Evolutionary conservation across 768 basidiomycete genomes (phyloP).

Genomic region (Collybia sordida): DNA sequence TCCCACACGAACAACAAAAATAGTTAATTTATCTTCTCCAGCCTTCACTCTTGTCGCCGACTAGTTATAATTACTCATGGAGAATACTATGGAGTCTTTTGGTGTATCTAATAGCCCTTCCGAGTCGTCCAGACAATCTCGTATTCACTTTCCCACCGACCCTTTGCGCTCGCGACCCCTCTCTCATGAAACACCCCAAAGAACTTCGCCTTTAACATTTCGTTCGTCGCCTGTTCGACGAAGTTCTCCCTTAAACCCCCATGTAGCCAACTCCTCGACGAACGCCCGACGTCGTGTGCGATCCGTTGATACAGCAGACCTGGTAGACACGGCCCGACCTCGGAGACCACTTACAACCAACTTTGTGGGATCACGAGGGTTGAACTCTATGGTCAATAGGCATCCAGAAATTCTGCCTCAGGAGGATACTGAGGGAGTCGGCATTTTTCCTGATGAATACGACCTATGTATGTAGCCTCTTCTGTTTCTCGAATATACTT

Average conservation of each 20-base stretch:
- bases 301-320: slow-evolving; percentile 12
- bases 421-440: slow-evolving; percentile 9
- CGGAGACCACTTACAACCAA: slow-evolving; percentile 5
- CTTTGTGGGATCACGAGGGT: slow-evolving; percentile 10
- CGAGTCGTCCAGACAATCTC: slow-evolving; percentile 15
- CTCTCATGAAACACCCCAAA: slow-evolving; percentile 5
- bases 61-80: neutral
- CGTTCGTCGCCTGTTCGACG: slow-evolving; percentile 11
- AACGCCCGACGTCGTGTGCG: slow-evolving; percentile 14
- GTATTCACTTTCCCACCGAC: slow-evolving; percentile 17
- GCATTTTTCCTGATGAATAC: slow-evolving; percentile 71
- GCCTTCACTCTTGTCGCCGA: no score
- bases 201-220: neutral
- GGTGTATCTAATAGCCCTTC: slow-evolving; percentile 4
- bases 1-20: no score
- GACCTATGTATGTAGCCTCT: slow-evolving; percentile 59
- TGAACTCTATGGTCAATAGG: slow-evolving; percentile 3
- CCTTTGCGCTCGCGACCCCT: slow-evolving; percentile 6
- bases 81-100: neutral
- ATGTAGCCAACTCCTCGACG: slow-evolving; percentile 7
- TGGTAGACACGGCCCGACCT: slow-evolving; percentile 3
- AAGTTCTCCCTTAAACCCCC: slow-evolving; percentile 9
- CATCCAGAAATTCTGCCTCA: slow-evolving; percentile 4
- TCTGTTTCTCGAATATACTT: slow-evolving; percentile 2
- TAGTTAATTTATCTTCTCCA: no score